Evolutionary conservation across 2,329 filamentous ascomycete species (phyloP), one percentile per base, ranked within the genome.

Genomic region (Pyricularia sp.): DNA sequence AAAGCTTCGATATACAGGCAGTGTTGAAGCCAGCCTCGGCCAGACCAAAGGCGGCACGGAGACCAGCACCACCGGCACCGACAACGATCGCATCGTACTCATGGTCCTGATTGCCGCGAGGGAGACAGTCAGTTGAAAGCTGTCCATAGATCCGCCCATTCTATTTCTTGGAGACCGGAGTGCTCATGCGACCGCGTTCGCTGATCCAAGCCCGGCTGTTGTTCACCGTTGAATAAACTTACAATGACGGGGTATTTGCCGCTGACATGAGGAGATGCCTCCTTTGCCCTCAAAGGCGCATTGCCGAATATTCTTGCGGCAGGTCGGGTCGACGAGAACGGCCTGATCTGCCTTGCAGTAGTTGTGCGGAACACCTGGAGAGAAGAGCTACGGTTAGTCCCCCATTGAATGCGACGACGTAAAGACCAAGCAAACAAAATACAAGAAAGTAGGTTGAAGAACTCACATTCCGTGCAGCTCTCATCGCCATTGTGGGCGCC

Each of bases 81-180:
- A 95, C 93, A 71, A 99, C 95, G 75, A 99, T 86, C 71, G 94
- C 94, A 91, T 98, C 95, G 82, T 97, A 98, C 83, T 98, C 93
- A 83, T 99, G 95, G 80, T 98, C 95, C 89, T 93, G 68, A 66
- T 33, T 28, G 42, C 26, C 59, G 4, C 23, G 25, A 63, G 9
- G 3, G 10, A 63, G 4, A 14, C 14, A 26, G 59, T 63, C 59
- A 63, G 59, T 25, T 20, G 11, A 9, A 20, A 28, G 14, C 12
- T 30, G 12, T n/a, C 20, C 42, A 55, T 55, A 10, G 0, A n/a
- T n/a, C 42, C 42, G n/a, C n/a, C 42, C 6, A n/a, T 55, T 5
- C 17, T 55, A 7, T 55, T 55, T n/a, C 20, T 55, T n/a, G 20
- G 42, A 55, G 17, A n/a, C n/a, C 17, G 20, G 42, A 55, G 42